Base-by-base conservation (phyloP, 1,284 basidiomycete genomes). In the Leccinum griseonigrum region DNA sequence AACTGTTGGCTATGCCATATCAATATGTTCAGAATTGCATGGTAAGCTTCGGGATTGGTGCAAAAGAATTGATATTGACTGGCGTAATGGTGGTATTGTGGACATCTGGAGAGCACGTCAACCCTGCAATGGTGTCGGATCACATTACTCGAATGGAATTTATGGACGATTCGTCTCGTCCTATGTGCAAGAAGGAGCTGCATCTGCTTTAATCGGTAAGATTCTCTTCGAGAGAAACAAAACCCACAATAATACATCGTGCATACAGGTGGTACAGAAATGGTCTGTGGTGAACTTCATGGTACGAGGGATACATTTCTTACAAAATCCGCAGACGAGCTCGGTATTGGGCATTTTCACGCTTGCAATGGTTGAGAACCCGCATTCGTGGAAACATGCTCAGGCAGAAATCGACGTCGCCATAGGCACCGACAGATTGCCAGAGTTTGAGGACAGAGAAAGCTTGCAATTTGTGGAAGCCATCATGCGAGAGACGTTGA, bases 381-480 rank as follows among this genome's bases (percentile, higher is more conserved):
- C 75, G 0, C 68, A 71, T 1, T 68, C 0, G 52, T 32, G 52
- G 52, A 32, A 31, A 18, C 29, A 11, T 32, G 29, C 52, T 16
- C n/a, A 53, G 10, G 52, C 52, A 8, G 52, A 53, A 4, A 53
- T 32, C 6, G 31, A 53, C 7, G 29, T 11, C 16, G 28, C 18
- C n/a, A 11, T 53, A 11, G 52, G 52, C 1, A 53, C 52, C 1
- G 31, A 32, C 16, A 18, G 77, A 22, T 67, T 82, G 0, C 81
- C 81, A 0, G 72, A 67, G 0, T 77, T 79, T 28, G 67, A 68
- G 3, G 81, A 83, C 56, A 66, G 74, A 34, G 58, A 66, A 1
- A 60, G 61, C 0, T 66, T 83, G 26, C 76, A 77, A 0, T 81
- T 77, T 56, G 59, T 80, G 5, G 68, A 72, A 1, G 75, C 75